A percentile compares a stretch with the other conserved stretches of the same genome.
phyloP scores from a whole-genome alignment of 768 basidiomycete species.

The Tylopilus sp. region DNA sequence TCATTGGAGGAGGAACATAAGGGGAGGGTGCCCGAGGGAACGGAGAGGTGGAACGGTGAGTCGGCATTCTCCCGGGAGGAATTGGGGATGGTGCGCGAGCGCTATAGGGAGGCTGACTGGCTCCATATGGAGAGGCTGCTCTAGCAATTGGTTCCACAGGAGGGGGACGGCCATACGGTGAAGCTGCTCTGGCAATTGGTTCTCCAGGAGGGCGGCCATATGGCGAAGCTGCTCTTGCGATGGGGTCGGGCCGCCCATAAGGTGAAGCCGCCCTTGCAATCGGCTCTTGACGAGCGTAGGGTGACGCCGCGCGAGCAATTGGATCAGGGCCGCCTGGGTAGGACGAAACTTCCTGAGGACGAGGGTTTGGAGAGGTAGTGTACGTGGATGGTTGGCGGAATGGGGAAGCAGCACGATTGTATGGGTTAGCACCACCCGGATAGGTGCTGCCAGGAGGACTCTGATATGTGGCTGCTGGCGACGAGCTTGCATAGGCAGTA shows the following conservation, averaged over 20 bases:
- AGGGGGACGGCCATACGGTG: conserved; percentile 34
- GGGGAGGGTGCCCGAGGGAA: conserved; percentile 32
- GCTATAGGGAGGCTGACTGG: conserved; percentile 22
- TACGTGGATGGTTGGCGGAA: conserved; percentile 34
- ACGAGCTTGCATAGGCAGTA: conserved; percentile 21
- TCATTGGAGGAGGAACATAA: conserved; percentile 22
- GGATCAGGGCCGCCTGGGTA: conserved; percentile 38
- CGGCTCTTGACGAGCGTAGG: conserved; percentile 34
- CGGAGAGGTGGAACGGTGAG: conserved; percentile 29
- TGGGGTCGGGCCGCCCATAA: conserved; percentile 31
- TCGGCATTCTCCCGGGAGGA: conserved; percentile 20
- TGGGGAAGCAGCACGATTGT: conserved; percentile 35
- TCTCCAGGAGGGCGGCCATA: conserved; percentile 34
- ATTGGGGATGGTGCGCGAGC: conserved; percentile 30
- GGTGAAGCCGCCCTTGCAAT: conserved; percentile 32
- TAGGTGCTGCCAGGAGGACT: conserved; percentile 26
- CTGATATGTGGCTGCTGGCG: conserved; percentile 28
- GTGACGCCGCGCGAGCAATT: conserved; percentile 31
- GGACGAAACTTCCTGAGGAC: conserved; percentile 42
- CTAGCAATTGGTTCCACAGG: conserved; percentile 40
- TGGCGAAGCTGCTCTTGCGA: conserved; percentile 27
- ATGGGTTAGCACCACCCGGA: conserved; percentile 21
- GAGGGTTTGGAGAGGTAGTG: conserved; percentile 45
- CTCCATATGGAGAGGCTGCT: conserved; percentile 31
- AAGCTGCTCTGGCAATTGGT: conserved; percentile 37